A percentile compares a stretch with the other conserved stretches of the same genome.
Evolutionary conservation across 768 basidiomycete genomes (phyloP).

Genomic region (Coprinellus aureogranulatus): DNA sequence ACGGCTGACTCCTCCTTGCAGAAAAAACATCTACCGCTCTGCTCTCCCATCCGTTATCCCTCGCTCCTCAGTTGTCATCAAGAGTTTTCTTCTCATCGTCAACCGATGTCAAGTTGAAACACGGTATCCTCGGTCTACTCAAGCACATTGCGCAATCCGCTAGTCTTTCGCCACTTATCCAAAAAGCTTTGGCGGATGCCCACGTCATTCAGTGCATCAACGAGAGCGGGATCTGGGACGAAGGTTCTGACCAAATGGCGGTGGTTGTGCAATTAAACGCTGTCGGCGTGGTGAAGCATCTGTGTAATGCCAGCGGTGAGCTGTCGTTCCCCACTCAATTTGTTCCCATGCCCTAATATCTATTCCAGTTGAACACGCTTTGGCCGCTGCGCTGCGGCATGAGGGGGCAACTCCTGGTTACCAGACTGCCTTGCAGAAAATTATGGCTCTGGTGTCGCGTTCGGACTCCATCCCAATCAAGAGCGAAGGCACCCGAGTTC

Average conservation of each 20-base stretch:
- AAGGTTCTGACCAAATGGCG: conserved; percentile 72
- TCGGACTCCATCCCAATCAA: conserved; percentile 80
- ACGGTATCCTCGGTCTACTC: conserved; percentile 82
- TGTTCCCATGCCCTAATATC: not conserved
- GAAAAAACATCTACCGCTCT: conserved; percentile 61
- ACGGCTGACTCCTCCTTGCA: conserved; percentile 26
- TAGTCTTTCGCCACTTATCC: conserved; percentile 56
- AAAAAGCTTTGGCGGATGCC: conserved; percentile 55
- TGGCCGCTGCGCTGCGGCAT: conserved; percentile 51
- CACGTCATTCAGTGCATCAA: conserved; percentile 62
- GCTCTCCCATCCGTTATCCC: conserved; percentile 59
- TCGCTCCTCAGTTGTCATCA: conserved; percentile 62
- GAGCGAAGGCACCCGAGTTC: conserved; percentile 85
- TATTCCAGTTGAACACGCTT: conserved; percentile 41
- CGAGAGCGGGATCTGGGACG: conserved; percentile 65
- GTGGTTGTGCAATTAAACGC: conserved; percentile 85
- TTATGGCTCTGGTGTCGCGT: conserved; percentile 72
- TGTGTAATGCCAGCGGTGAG: conserved; percentile 76
- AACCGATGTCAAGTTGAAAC: conserved; percentile 80
- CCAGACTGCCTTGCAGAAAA: conserved; percentile 57
- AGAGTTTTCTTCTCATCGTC: conserved; percentile 49
- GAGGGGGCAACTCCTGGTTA: conserved; percentile 21
- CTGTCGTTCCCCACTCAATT: not conserved
- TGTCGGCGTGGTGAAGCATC: conserved; percentile 85
- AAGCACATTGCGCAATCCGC: conserved; percentile 80